Evolutionary conservation across 2,329 filamentous ascomycete species (phyloP), one percentile per base, ranked within the genome.

Genomic region (Trichoderma sp.): DNA sequence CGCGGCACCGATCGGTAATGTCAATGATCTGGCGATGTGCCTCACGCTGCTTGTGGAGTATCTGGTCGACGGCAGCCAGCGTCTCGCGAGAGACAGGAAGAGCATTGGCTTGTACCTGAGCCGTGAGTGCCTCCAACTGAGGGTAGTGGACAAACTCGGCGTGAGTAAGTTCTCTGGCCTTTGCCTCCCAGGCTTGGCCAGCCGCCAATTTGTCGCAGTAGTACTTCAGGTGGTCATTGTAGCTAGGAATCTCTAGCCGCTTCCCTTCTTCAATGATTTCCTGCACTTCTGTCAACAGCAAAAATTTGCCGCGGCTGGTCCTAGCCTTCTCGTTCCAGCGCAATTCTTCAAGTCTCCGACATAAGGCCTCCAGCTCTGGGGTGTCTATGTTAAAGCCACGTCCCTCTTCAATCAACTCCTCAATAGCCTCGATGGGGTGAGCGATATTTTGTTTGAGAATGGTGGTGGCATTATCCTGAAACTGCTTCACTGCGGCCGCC

Each of bases 21-120:
- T 93, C 93, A 66, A 95, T 86, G 72, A 99, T 97, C 80, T 95
- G 93, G 18, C 94, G 93, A 81, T 98, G 95, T 0, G 95, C 95
- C 82, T 98, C 97, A 24, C 97, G 93, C 83, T 99, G 97, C 85
- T 98, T 98, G 83, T 95, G 95, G 75, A 99, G 87, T 74, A 98
- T 98, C 66, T 95, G 93, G 80, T 99, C 97, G 31, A 99, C 94
- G 9, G 91, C 89, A 8, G 91, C 90, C 29, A 97, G 88, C 0
- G 95, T 98, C 41, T 95, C 93, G 4, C 91, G 87, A 1, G 94
- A 93, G 24, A 98, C 95, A 0, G 97, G 96, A 21, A 98, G 88
- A 6, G 89, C 89, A 41, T 91, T 89, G 33, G 83, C 87, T 75
- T 89, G 86, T 1, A 95, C 95, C 85, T 98, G 96, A 67, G 91